Evolutionary conservation across 768 basidiomycete species (phyloP).

Genomic region (Suillus placidus): DNA sequence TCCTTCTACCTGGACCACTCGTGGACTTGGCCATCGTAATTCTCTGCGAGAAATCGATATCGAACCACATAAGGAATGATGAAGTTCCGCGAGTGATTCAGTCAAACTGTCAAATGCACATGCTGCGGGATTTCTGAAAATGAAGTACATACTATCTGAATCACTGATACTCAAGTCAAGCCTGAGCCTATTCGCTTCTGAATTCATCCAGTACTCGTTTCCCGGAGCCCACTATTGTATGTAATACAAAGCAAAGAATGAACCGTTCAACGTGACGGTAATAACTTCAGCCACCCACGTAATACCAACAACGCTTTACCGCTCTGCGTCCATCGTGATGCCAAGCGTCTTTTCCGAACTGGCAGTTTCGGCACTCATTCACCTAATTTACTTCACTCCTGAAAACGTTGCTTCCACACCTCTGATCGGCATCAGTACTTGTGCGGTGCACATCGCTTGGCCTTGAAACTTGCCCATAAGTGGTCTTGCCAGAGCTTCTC

Average conservation of each 20-base stretch:
- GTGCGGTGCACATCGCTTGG: conserved; percentile 18
- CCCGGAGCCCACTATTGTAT: neutral
- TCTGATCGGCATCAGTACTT: conserved; percentile 28
- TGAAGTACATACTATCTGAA: neutral
- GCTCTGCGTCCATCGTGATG: neutral
- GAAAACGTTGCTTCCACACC: conserved; percentile 39
- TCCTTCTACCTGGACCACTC: neutral
- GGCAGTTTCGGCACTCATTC: neutral
- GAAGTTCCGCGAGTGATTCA: conserved; percentile 1
- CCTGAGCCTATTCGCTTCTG: neutral
- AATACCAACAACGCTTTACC: neutral
- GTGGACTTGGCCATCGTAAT: neutral
- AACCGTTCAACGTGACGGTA: neutral
- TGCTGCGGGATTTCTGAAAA: conserved; percentile 2
- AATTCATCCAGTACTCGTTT: neutral
- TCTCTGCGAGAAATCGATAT: neutral
- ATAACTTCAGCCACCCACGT: neutral
- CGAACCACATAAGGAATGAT: neutral
- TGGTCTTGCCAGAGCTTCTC: conserved; percentile 24
- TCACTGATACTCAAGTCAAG: neutral
- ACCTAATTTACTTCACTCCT: conserved; percentile 35
- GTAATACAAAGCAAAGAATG: neutral
- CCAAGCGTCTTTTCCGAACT: conserved; percentile 1
- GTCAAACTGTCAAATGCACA: neutral
- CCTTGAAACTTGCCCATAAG: conserved; percentile 23